Percentiles rank a stretch among this genome's conserved stretches.
Evolutionary conservation across 176 grass and related monocot species (phyloP).

Genomic region (barley (Hordeum vulgare)): DNA sequence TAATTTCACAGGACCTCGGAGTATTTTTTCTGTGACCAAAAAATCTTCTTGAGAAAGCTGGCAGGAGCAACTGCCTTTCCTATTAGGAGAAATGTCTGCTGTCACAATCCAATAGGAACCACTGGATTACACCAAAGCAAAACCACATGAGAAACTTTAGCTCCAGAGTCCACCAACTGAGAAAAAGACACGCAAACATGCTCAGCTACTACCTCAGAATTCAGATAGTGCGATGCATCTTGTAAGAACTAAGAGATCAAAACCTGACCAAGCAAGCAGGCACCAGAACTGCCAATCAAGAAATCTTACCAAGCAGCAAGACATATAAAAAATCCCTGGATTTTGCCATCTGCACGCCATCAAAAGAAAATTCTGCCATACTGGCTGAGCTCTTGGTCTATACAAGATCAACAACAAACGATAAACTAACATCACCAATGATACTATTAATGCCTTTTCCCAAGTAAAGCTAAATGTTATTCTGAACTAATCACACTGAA

Average conservation of each 20-base stretch:
- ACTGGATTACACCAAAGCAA: conserved; percentile 7
- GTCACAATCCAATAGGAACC: neutral
- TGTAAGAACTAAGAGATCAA: neutral
- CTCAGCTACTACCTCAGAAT: neutral
- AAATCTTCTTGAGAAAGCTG: neutral
- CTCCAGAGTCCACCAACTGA: neutral
- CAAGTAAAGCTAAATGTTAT: neutral
- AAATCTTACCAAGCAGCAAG: neutral
- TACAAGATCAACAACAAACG: neutral
- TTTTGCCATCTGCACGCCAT: neutral
- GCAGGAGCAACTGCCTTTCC: neutral
- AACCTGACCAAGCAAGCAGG: neutral
- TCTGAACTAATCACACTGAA: neutral
- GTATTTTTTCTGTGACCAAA: neutral
- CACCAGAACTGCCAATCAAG: neutral
- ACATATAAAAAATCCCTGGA: neutral
- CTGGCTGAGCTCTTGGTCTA: neutral
- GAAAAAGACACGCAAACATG: conserved; percentile 3
- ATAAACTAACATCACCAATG: neutral
- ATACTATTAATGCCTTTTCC: neutral
- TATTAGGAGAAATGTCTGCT: neutral
- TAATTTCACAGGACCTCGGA: neutral
- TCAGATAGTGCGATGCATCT: neutral
- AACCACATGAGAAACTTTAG: neutral
- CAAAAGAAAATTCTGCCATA: neutral